phyloP scores from a whole-genome alignment of 495 filamentous ascomycete genomes.

The Trichoderma orchidacearum region DNA sequence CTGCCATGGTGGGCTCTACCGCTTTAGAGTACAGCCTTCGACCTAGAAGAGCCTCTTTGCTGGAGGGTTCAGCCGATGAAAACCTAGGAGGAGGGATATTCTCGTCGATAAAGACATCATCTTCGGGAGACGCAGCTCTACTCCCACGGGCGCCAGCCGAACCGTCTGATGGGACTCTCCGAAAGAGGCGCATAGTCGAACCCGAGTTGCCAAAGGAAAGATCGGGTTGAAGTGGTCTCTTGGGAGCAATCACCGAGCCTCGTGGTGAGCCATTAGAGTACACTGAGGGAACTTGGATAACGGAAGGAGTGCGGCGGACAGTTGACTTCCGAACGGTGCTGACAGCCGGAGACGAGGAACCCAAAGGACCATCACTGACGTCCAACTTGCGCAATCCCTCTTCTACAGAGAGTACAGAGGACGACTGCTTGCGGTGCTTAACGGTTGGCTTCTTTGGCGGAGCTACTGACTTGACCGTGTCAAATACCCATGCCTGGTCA shows the following conservation, averaged over 20 bases:
- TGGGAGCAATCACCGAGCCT: constrained; percentile 38
- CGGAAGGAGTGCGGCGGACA: constrained; percentile 38
- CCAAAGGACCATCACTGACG: constrained; percentile 40
- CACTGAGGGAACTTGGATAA: constrained; percentile 26
- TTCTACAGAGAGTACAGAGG: constrained; percentile 28
- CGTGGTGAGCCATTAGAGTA: constrained; percentile 46
- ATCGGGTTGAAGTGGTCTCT: constrained; percentile 67
- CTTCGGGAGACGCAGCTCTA: constrained; percentile 18
- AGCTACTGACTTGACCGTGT: constrained; percentile 63
- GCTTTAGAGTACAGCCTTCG: constrained; percentile 65
- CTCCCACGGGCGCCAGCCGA: constrained; percentile 25
- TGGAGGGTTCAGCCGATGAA: constrained; percentile 34
- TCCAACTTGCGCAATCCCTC: constrained; percentile 47
- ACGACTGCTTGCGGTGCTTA: constrained; percentile 39
- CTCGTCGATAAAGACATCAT: constrained; percentile 16
- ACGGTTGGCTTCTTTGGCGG: constrained; percentile 25
- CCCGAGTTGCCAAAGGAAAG: constrained; percentile 82
- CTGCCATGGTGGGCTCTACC: constrained; percentile 68
- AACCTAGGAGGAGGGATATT: constrained; percentile 22
- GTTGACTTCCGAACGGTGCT: constrained; percentile 36
- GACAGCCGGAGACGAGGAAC: constrained; percentile 30
- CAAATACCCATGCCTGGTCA: constrained; percentile 88
- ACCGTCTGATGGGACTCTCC: constrained; percentile 63
- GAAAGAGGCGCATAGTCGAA: constrained; percentile 81
- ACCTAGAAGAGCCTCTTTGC: constrained; percentile 71